phyloP scores from a whole-genome alignment of 1,139 yeast species.

The Taphrina populina region DNA sequence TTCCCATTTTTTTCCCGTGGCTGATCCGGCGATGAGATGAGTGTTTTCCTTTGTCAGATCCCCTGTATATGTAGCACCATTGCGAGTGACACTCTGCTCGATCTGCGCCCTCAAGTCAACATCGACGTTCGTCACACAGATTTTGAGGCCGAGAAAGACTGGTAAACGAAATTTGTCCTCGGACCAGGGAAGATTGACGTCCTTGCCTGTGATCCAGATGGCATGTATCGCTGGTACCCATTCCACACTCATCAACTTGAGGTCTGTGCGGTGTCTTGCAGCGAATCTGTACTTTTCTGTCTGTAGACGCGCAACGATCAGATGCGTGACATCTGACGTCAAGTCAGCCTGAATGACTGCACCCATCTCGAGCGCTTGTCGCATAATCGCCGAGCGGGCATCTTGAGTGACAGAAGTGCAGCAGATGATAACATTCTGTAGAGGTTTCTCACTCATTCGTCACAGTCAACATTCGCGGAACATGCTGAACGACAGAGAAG shows the following conservation, averaged over 20 bases:
- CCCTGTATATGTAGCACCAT: constrained; percentile 63
- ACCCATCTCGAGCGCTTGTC: constrained; percentile 52
- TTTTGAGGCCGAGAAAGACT: constrained; percentile 52
- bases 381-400: constrained; percentile 12
- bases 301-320: constrained; percentile 65
- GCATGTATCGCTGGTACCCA: constrained; percentile 52
- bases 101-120: constrained; percentile 47
- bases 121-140: constrained; percentile 57
- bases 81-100: constrained; percentile 48
- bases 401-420: constrained; percentile 43
- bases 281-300: constrained; percentile 71
- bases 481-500: too few relatives aligned
- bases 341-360: constrained; percentile 62
- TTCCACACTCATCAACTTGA: constrained; percentile 55
- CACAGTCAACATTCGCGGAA: too few relatives aligned
- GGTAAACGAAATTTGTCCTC: constrained; percentile 45
- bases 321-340: constrained; percentile 63
- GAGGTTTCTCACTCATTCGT: constrained; percentile 39
- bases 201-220: constrained; percentile 58
- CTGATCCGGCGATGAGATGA: constrained; percentile 57
- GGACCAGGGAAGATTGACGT: constrained; percentile 44
- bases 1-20: constrained; percentile 59
- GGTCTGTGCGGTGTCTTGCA: constrained; percentile 59
- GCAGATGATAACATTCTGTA: constrained; percentile 43
- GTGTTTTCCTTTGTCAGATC: constrained; percentile 56